Evolutionary conservation across 1,284 basidiomycete genomes (phyloP).

Genomic region (Melampsora larici-populina): DNA sequence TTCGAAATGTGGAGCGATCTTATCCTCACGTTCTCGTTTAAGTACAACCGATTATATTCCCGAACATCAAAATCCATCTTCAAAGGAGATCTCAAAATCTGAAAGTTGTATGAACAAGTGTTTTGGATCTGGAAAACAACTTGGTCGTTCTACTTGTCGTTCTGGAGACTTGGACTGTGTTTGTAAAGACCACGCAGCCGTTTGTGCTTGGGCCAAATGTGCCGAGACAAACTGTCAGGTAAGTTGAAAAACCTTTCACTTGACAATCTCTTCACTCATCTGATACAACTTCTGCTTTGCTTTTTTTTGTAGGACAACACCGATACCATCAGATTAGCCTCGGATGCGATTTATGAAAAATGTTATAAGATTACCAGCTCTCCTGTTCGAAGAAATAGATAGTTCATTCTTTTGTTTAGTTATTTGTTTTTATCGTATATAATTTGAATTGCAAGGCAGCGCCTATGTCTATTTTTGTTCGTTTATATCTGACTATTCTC

Average conservation of each 20-base stretch:
- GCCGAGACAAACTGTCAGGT: slow-evolving; percentile 31
- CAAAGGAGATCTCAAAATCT: slow-evolving; percentile 11
- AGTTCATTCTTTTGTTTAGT: not conserved
- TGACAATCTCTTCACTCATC: not conserved
- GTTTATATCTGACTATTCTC: too few relatives aligned
- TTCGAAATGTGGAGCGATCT: slow-evolving; percentile 16
- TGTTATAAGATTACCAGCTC: slow-evolving; percentile 8
- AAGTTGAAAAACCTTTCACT: not conserved
- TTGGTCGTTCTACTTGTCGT: not conserved
- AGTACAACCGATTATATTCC: slow-evolving; percentile 30
- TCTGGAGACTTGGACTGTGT: slow-evolving; percentile 19
- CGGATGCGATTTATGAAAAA: slow-evolving; percentile 31
- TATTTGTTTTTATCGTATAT: too few relatives aligned
- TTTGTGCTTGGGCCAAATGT: slow-evolving; percentile 39
- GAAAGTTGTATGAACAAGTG: slow-evolving; percentile 14
- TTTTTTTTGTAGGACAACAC: slow-evolving; percentile 8
- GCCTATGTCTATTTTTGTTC: too few relatives aligned
- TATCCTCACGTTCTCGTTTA: slow-evolving; percentile 17
- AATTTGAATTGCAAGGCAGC: too few relatives aligned
- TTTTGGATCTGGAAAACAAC: not conserved
- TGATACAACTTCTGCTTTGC: not conserved
- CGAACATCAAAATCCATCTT: slow-evolving; percentile 8
- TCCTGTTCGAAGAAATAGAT: not conserved
- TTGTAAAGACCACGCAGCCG: slow-evolving; percentile 29
- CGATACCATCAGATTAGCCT: slow-evolving; percentile 32